phyloP scores from a whole-genome alignment of 345 rosid genomes.

The Gossypium rotundifolium region DNA sequence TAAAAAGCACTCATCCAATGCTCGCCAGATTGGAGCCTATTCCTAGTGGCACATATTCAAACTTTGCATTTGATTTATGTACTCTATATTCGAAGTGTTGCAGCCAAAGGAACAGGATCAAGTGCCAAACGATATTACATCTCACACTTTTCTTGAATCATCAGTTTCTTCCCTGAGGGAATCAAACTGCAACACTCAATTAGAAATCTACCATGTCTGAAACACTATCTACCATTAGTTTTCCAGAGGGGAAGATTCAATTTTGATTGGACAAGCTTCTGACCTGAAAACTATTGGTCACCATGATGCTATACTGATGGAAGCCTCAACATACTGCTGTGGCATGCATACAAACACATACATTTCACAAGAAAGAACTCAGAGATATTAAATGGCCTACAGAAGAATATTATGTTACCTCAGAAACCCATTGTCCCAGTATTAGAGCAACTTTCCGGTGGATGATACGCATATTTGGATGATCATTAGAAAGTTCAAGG shows the following conservation, averaged over 20 bases:
- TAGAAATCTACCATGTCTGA: neutral
- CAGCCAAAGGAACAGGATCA: neutral
- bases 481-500: slow-evolving; percentile 79
- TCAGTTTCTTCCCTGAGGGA: neutral
- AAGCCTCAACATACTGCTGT: neutral
- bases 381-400: neutral
- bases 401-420: slow-evolving; percentile 42
- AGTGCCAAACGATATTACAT: neutral
- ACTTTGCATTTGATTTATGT: neutral
- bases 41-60: neutral
- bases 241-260: neutral
- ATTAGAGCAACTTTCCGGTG: slow-evolving; percentile 89
- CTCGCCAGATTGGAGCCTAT: neutral
- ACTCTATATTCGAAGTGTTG: neutral
- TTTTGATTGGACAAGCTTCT: slow-evolving; percentile 1
- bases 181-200: neutral
- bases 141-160: neutral
- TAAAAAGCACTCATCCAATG: neutral
- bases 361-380: neutral
- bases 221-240: neutral
- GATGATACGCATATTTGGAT: slow-evolving; percentile 84
- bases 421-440: slow-evolving; percentile 98
- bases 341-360: neutral
- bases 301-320: neutral
- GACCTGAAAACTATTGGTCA: neutral